Conservation (phyloP, 2,329 filamentous ascomycete species). For the Diaporthe helianthi region DNA sequence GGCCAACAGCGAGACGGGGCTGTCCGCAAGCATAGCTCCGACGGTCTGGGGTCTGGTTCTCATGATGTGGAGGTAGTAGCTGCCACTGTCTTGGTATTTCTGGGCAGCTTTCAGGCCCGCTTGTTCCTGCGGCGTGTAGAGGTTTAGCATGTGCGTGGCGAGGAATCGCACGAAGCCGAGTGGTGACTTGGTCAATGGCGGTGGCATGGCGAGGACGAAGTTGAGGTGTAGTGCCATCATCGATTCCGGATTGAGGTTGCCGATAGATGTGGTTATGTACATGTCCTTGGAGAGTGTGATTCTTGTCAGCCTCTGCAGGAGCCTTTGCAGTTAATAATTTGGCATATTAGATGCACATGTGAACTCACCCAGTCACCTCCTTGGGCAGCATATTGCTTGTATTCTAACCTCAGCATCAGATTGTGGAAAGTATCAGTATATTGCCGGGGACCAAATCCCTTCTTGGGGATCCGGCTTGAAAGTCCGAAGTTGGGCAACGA, state of each 20-base stretch:
- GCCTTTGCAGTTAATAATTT: too few species aligned
- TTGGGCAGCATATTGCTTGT: slow-evolving; percentile 54
- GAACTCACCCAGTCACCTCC: slow-evolving; percentile 71
- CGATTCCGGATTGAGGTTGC: slow-evolving; percentile 2
- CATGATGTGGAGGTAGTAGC: not conserved
- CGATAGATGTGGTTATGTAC: slow-evolving; percentile 16
- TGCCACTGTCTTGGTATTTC: not conserved
- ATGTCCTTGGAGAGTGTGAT: not conserved
- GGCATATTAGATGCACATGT: too few species aligned
- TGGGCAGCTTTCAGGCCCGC: slow-evolving; percentile 5
- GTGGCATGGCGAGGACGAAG: slow-evolving; percentile 13
- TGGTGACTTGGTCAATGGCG: not conserved
- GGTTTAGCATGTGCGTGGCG: slow-evolving; percentile 3
- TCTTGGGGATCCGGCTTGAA: slow-evolving; percentile 39
- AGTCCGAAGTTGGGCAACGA: slow-evolving; percentile 53
- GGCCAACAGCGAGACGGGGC: slow-evolving; percentile 72
- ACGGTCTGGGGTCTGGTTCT: slow-evolving; percentile 70
- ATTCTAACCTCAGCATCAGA: slow-evolving; percentile 50
- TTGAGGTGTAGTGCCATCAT: slow-evolving; percentile 7
- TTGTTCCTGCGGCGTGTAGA: not conserved
- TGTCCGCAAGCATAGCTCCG: slow-evolving; percentile 72
- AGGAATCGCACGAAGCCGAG: slow-evolving; percentile 10
- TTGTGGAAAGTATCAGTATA: slow-evolving; percentile 43
- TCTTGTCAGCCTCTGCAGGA: too few species aligned
- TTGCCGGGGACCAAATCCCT: slow-evolving; percentile 44